Evolutionary conservation across 2,329 filamentous ascomycete genomes (phyloP), one percentile per base, ranked within the genome.

Genomic region (Colletotrichum eremochloae): DNA sequence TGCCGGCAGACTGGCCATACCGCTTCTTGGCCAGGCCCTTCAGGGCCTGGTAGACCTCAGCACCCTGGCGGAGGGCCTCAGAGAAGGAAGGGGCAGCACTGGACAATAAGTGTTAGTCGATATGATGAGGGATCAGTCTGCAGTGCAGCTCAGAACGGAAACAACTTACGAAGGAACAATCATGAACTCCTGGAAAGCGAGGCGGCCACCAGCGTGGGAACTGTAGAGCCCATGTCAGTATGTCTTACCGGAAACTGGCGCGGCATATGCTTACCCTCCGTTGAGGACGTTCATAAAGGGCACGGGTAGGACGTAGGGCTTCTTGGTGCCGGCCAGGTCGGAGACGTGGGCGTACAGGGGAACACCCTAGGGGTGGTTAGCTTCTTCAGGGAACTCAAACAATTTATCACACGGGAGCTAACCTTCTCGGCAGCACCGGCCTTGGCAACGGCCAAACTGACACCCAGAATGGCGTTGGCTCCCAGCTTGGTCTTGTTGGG

Each of bases 1-100:
- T 99, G 84, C 96, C 96, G 77, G 96, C 96, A 76, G 96, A 98
- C 87, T 97, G 96, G 82, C 96, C 96, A 85, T 99, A 99, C 90
- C 94, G 96, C 94, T 98, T 96, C 94, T 98, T 98, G 84, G 96
- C 95, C 75, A 98, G 91, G 80, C 89, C 81, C 93, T 99, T 99
- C 80, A 99, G 93, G 86, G 94, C 93, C 86, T 98, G 96, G 92
- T 99, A 99, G 80, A 98, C 95, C 87, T 99, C 96, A 79, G 96
- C 87, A 84, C 96, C 96, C 87, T 97, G 94, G 84, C 96, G 95
- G 87, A 99, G 92, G 82, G 93, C 96, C 90, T 99, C 96, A 78
- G 92, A 91, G 91, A 99, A 99, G 75, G 93, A 92, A 74, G 95
- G 92, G 77, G 96, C 96, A 75, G 91, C 88, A 78, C 92, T 94